Evolutionary conservation across 208 protist genomes (phyloP).

Genomic region (Blastocrithidia nonstop): DNA sequence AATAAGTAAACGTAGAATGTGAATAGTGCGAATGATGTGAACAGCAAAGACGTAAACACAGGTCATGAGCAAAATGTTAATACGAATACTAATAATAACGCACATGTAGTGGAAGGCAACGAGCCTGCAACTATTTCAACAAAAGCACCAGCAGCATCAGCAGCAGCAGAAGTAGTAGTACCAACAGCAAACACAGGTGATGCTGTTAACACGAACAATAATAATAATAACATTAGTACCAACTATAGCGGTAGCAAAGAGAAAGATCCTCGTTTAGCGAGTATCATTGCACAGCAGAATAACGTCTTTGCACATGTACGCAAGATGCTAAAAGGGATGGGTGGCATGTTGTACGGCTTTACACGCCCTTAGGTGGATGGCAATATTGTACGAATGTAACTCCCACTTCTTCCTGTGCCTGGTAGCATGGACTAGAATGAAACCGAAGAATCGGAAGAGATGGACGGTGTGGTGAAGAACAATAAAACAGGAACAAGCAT

Average conservation of each 20-base stretch:
- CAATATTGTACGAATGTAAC: constrained; percentile 43
- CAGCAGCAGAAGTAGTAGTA: no score
- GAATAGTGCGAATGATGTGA: no score
- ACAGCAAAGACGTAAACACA: no score
- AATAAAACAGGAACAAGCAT: no score
- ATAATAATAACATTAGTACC: background rate
- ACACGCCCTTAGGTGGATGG: constrained; percentile 26
- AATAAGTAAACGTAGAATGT: no score
- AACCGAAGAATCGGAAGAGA: constrained; percentile 17
- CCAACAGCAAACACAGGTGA: no score
- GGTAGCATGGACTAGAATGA: constrained; percentile 23
- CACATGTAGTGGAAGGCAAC: no score
- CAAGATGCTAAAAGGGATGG: constrained; percentile 27
- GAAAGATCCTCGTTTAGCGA: background rate
- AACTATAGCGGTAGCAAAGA: background rate
- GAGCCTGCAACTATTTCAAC: no score
- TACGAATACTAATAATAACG: no score
- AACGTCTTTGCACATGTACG: constrained; percentile 17
- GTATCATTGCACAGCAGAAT: no score
- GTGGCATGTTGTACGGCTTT: constrained; percentile 49
- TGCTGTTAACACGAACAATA: background rate
- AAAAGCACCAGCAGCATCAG: no score
- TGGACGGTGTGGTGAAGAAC: constrained; percentile 5
- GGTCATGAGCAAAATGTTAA: no score
- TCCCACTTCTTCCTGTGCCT: constrained; percentile 60